Base-by-base conservation (phyloP, 2,329 filamentous ascomycete species). In the Alternaria triticimaculans region DNA sequence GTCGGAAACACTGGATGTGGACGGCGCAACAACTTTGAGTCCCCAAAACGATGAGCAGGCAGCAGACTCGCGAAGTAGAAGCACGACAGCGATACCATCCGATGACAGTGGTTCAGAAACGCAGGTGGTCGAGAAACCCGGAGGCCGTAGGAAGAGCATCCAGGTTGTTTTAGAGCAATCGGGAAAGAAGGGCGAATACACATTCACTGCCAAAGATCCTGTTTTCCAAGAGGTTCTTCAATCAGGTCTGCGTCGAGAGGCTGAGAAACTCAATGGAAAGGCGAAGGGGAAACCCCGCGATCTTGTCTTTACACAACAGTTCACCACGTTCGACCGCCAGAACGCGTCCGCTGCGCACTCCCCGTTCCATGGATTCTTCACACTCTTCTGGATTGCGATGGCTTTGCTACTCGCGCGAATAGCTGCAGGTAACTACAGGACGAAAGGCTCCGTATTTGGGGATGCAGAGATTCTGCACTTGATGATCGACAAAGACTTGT, bases 321-420 rank as follows among this genome's bases (percentile, higher is more conserved):
- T 93, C 72, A 92, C 90, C 6, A 86, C 89, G 0, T 94, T 94
- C 76, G 92, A 94, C 77, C 85, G 89, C 11, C 88, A 92, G 67
- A 94, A 93, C 72, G 84, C 86, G 6, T 81, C 82, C 1, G 87
- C 87, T 2, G 85, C 87, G 4, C 88, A 89, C 51, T 92, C 89
- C 45, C 89, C 89, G 0, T 94, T 94, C 71, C 88, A 91, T 75
- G 92, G 92, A 28, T 94, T 94, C 81, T 94, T 92, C 73, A 92
- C 89, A 0, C 82, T 95, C 0, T 93, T 93, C 77, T 94, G 92
- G 91, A 85, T 93, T 50, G 85, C 86, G 9, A 88, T 93, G 65
- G 85, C 86, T 7, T 76, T 94, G 46, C 85, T 91, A 69, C 86
- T 93, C 62, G 72, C 91, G 33, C 89, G 89, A 74, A 88, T 92